phyloP scores from a whole-genome alignment of 352 stramenopile genomes.

The Phytophthora pluvialis region DNA sequence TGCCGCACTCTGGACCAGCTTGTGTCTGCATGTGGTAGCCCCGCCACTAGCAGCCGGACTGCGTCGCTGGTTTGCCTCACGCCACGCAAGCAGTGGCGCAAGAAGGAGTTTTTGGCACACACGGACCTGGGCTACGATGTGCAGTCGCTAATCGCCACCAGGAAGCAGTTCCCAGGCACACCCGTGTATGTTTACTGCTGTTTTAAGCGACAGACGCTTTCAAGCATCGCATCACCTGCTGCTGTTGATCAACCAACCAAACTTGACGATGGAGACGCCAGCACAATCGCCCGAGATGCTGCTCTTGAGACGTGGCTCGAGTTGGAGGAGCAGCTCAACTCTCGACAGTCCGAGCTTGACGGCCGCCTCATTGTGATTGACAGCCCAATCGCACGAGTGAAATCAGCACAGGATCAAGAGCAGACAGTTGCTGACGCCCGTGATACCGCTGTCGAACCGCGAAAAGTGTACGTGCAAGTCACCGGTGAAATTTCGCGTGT shows the following conservation, averaged over 20 bases:
- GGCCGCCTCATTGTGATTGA: slow-evolving; percentile 18
- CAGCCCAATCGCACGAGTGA: slow-evolving; percentile 16
- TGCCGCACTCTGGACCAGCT: slow-evolving; percentile 45
- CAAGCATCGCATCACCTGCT: not conserved
- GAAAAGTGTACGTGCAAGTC: slow-evolving; percentile 42
- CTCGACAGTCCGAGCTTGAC: slow-evolving; percentile 16
- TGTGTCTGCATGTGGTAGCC: slow-evolving; percentile 18
- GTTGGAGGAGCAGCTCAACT: slow-evolving; percentile 22
- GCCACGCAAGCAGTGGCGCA: slow-evolving; percentile 70
- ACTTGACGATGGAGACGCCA: not conserved
- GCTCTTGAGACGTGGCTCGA: slow-evolving; percentile 25
- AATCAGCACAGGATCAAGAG: slow-evolving; percentile 27
- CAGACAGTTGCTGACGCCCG: slow-evolving; percentile 12
- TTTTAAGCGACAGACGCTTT: slow-evolving; percentile 25
- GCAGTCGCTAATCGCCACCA: slow-evolving; percentile 31
- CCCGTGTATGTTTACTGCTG: slow-evolving; percentile 52
- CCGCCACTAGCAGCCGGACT: not conserved
- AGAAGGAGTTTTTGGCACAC: slow-evolving; percentile 62
- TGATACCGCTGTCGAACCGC: not conserved
- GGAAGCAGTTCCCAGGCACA: slow-evolving; percentile 23
- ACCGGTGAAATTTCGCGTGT: slow-evolving; percentile 45
- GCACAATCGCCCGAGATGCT: slow-evolving; percentile 8
- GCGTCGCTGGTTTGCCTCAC: slow-evolving; percentile 51
- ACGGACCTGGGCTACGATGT: slow-evolving; percentile 38
- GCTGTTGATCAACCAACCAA: not conserved